A percentile compares a stretch with the other conserved stretches of the same genome.
Evolutionary conservation across 768 basidiomycete genomes (phyloP).

Genomic region (Gelatoporia subvermispora): DNA sequence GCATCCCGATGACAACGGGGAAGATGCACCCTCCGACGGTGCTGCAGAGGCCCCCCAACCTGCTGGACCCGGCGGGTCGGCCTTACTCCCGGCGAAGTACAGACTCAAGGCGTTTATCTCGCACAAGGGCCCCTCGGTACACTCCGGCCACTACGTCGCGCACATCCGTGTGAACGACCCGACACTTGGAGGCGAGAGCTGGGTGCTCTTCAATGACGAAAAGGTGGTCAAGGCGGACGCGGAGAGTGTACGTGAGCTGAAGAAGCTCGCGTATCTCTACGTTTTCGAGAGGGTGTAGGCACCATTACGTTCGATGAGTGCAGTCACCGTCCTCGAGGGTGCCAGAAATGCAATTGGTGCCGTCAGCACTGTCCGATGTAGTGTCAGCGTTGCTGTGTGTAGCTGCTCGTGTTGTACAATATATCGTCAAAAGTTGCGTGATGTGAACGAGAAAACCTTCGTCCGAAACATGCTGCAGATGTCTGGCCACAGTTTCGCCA

Average conservation of each 20-base stretch:
- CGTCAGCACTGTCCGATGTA: too few relatives aligned
- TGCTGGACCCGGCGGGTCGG: constrained; percentile 43
- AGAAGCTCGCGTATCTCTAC: constrained; percentile 88
- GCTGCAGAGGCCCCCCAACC: constrained; percentile 18
- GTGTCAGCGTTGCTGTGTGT: too few relatives aligned
- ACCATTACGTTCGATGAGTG: neutral
- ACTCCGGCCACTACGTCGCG: constrained; percentile 91
- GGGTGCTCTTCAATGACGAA: constrained; percentile 96
- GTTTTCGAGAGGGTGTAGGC: constrained; percentile 62
- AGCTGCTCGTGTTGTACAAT: too few relatives aligned
- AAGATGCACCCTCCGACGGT: constrained; percentile 34
- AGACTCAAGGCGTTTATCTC: constrained; percentile 90
- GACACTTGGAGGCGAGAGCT: constrained; percentile 42
- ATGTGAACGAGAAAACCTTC: too few relatives aligned
- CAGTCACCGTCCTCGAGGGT: too few relatives aligned
- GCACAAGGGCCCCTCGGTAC: constrained; percentile 94
- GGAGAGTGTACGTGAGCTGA: constrained; percentile 76
- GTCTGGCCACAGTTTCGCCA: too few relatives aligned
- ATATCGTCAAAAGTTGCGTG: too few relatives aligned
- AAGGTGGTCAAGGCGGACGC: constrained; percentile 89
- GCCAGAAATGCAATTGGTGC: too few relatives aligned
- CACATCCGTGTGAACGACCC: constrained; percentile 50
- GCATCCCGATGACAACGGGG: constrained; percentile 83
- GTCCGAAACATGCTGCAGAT: too few relatives aligned
- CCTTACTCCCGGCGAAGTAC: constrained; percentile 68